Evolutionary conservation across 1,139 yeast species (phyloP), one percentile per base, ranked within the genome.

Genomic region (Blastobotrys serpentis): DNA sequence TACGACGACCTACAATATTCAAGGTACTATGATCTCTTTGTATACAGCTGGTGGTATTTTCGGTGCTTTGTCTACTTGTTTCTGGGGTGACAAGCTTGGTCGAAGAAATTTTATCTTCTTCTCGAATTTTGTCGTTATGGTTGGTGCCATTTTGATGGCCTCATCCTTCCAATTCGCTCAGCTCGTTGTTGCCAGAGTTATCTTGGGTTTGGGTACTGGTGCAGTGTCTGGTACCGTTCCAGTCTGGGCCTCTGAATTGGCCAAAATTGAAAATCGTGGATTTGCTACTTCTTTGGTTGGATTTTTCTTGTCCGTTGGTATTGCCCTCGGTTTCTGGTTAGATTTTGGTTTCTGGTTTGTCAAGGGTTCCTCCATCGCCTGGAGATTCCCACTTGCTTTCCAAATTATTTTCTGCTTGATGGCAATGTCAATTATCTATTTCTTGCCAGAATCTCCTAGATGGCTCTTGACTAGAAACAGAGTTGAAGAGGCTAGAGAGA

Each of bases 191-290:
- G 95, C 92, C 19, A 77, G 95, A 68, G 80, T 84, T 50, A 69
- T 84, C 41, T 77, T 87, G 16, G 95, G 95, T 54, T 55, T 82
- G 42, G 95, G 94, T 56, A 83, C 84, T 52, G 94, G 94, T 53
- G 86, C 84, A 32, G 89, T 81, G 60, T 84, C 89, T 18, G 84
- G 88, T 30, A 83, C 89, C 33, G 81, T 84, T 54, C 92, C 94
- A n/a, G 82, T 83, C 51, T 84, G 86, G 81, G 86, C 84, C 64
- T 79, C 90, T 0, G 95, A 86, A 67, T 77, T 83, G 74, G 79
- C 90, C 17, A 75, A 76, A 54, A 81, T 89, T 6, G 78, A 78
- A 57, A 77, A 79, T 63, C 78, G 95, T 71, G 95, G 94, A 58
- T 70, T 77, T 52, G 74, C 83, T 62, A 88, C 84, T 44, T 75